phyloP scores from a whole-genome alignment of 2,329 filamentous ascomycete species.

The Colletotrichum sp. region DNA sequence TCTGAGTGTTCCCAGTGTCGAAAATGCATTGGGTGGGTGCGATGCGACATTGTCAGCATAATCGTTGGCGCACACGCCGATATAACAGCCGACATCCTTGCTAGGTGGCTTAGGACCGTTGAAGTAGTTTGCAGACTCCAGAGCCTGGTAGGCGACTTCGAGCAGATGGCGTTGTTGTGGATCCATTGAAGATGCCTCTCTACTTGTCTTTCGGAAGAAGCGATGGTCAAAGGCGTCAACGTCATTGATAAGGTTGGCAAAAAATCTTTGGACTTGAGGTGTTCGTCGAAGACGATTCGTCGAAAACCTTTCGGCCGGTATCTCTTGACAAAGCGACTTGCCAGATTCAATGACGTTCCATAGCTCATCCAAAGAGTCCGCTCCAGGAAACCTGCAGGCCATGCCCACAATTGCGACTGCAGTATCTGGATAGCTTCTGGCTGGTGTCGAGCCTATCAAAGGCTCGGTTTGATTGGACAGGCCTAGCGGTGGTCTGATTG shows the following conservation, averaged over 20 bases:
- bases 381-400: neutral
- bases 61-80: constrained; percentile 21
- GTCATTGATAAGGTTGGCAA: constrained; percentile 21
- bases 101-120: constrained; percentile 13
- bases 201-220: constrained; percentile 40
- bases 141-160: constrained; percentile 37
- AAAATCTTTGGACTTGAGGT: neutral
- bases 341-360: neutral
- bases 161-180: constrained; percentile 34
- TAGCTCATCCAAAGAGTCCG: neutral
- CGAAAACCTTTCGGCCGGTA: neutral
- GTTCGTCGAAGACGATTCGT: neutral
- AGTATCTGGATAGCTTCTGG: neutral
- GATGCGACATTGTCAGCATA: constrained; percentile 27
- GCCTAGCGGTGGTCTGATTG: neutral
- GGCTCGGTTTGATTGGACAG: neutral
- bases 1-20: constrained; percentile 32
- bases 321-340: neutral
- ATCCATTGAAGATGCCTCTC: constrained; percentile 33
- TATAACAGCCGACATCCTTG: constrained; percentile 33
- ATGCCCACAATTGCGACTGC: neutral
- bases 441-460: neutral
- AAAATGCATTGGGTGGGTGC: neutral
- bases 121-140: constrained; percentile 28
- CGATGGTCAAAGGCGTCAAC: constrained; percentile 37